phyloP scores from a whole-genome alignment of 768 basidiomycete genomes.

The Auriscalpium microsporum region DNA sequence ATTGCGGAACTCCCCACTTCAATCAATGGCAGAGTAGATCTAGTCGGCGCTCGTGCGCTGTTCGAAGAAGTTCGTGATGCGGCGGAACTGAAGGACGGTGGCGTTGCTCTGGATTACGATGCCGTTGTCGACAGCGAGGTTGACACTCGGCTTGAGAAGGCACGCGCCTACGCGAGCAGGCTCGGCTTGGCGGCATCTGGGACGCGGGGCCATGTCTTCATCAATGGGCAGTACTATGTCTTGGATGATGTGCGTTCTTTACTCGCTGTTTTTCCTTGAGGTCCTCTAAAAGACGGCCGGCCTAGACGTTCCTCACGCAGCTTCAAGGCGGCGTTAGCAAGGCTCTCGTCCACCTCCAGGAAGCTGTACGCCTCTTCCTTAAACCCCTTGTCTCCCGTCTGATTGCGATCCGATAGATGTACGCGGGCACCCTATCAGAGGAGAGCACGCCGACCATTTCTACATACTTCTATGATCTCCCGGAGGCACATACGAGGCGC shows the following conservation, averaged over 20 bases:
- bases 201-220: constrained; percentile 32
- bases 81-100: background rate
- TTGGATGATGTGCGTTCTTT: constrained; percentile 5
- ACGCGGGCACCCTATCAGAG: constrained; percentile 48
- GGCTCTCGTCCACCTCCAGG: constrained; percentile 65
- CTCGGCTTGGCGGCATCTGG: constrained; percentile 22
- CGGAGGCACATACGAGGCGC: constrained; percentile 58
- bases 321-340: constrained; percentile 51
- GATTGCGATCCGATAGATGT: constrained; percentile 32
- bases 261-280: no score
- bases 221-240: constrained; percentile 33
- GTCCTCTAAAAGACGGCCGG: background rate
- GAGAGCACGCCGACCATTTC: constrained; percentile 41
- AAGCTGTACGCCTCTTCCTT: constrained; percentile 40
- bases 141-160: constrained; percentile 15
- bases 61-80: constrained; percentile 1
- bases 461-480: constrained; percentile 87
- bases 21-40: no score
- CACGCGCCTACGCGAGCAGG: constrained; percentile 25
- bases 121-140: background rate
- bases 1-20: no score
- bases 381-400: background rate
- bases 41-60: no score
- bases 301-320: constrained; percentile 54
- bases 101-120: constrained; percentile 1